These are phyloP conservation scores for Holtermannia corniformis DNA, from an alignment of 768 basidiomycete species.

Conservation along the genomic window DNA sequence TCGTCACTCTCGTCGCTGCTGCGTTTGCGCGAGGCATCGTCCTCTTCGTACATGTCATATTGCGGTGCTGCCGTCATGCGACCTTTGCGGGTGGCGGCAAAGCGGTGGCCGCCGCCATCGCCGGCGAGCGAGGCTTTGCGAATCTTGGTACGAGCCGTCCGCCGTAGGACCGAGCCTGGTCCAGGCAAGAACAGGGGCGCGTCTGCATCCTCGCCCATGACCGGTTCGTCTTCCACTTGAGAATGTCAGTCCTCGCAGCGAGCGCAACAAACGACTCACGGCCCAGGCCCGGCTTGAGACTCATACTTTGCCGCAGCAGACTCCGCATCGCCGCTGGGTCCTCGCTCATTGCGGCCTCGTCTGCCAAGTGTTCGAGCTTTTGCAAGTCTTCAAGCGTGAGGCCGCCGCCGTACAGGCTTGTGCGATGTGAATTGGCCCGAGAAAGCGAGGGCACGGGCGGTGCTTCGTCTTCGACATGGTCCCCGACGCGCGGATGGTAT, in stretches of 20 bases:
- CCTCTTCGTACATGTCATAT: conserved; percentile 20
- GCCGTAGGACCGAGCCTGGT: conserved; percentile 78
- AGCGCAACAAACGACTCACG: conserved; percentile 49
- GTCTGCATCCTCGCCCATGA: conserved; percentile 60
- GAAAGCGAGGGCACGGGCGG: conserved; percentile 34
- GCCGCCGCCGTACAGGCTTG: conserved; percentile 51
- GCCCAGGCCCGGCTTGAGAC: conserved; percentile 73
- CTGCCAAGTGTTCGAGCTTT: conserved; percentile 75
- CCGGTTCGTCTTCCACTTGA: conserved; percentile 20
- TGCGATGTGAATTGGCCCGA: conserved; percentile 46
- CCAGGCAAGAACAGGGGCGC: conserved; percentile 79
- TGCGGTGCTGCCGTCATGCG: conserved; percentile 29
- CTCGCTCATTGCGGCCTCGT: conserved; percentile 72
- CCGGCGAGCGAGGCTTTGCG: conserved; percentile 69
- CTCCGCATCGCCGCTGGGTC: conserved; percentile 72
- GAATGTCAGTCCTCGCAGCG: neutral
- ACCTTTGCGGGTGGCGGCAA: conserved; percentile 50
- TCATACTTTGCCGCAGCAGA: conserved; percentile 73
- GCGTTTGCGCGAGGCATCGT: conserved; percentile 13
- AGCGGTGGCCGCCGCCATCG: conserved; percentile 76
- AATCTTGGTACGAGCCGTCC: conserved; percentile 89
- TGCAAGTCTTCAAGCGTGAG: conserved; percentile 91
- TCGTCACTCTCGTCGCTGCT: conserved; percentile 20
- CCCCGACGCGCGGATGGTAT: conserved; percentile 71
- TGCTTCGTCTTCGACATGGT: conserved; percentile 62